Conservation (phyloP, 768 basidiomycete genomes). For the Suillus clintonianus region DNA sequence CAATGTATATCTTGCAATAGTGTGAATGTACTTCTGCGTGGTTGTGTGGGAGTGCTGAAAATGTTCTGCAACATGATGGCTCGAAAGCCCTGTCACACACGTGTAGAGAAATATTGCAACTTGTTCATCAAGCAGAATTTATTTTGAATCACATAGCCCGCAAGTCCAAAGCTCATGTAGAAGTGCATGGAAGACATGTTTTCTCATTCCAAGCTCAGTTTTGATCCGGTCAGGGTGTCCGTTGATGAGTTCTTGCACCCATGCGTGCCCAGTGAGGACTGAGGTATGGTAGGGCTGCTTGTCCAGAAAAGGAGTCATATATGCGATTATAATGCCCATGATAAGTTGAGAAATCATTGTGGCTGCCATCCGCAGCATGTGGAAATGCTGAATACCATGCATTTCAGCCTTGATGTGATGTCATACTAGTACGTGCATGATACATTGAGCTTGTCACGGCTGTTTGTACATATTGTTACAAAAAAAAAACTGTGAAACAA, state of each 20-base stretch:
- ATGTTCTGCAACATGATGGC: conserved; percentile 10
- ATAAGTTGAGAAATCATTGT: not conserved
- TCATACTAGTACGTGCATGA: not conserved
- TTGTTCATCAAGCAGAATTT: conserved; percentile 12
- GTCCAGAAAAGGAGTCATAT: not conserved
- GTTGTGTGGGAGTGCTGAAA: conserved; percentile 12
- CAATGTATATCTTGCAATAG: not conserved
- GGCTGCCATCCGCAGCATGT: not conserved
- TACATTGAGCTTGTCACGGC: not conserved
- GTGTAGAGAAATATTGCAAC: conserved; percentile 17
- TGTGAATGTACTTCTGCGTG: not conserved
- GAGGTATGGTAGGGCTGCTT: conserved; percentile 23
- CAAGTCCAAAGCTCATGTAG: conserved; percentile 9
- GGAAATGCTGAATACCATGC: not conserved
- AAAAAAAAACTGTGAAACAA: too few relatives aligned
- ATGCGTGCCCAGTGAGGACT: conserved; percentile 22
- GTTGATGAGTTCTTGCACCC: conserved; percentile 23
- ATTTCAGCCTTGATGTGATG: not conserved
- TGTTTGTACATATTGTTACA: too few relatives aligned
- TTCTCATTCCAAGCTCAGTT: conserved; percentile 19
- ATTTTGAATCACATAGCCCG: conserved; percentile 20
- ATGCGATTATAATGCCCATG: not conserved
- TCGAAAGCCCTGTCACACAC: conserved; percentile 12
- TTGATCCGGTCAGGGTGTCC: conserved; percentile 24
- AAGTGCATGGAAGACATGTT: conserved; percentile 24